phyloP scores from a whole-genome alignment of 176 grass and related monocot genomes.

The Musa itinerans region DNA sequence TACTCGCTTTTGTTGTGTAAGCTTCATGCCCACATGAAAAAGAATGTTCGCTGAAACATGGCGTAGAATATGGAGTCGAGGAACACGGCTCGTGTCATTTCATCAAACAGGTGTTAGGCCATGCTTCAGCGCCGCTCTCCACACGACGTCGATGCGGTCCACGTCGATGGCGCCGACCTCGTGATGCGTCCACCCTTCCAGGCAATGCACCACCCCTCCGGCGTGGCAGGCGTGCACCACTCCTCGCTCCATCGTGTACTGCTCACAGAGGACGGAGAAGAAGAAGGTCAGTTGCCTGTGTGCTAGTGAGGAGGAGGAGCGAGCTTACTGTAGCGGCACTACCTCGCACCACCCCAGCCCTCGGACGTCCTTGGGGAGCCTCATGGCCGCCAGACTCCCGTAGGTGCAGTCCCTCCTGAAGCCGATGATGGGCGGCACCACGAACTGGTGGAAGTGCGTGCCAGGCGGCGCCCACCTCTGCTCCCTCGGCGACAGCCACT shows the following conservation, averaged over 20 bases:
- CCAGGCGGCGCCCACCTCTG: conserved; percentile 71
- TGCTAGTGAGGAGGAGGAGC: no score
- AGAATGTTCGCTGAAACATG: no score
- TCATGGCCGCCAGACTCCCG: conserved; percentile 79
- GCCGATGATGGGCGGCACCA: conserved; percentile 75
- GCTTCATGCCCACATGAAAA: no score
- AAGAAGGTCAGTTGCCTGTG: background rate
- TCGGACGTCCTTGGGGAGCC: conserved; percentile 80
- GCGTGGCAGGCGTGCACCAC: conserved; percentile 98
- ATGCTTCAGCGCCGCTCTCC: conserved; percentile 72
- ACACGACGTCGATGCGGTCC: conserved; percentile 75
- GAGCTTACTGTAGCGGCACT: background rate
- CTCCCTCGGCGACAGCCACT: conserved; percentile 76
- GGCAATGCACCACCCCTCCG: conserved; percentile 83
- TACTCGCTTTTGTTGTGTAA: no score
- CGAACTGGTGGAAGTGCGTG: conserved; percentile 98
- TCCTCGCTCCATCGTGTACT: conserved; percentile 88
- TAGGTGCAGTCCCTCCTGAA: conserved; percentile 89
- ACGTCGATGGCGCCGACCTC: conserved; percentile 90
- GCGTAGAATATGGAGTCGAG: no score
- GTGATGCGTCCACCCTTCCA: conserved; percentile 89
- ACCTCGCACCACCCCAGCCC: conserved; percentile 80
- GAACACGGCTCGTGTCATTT: no score
- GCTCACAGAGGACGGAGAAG: conserved; percentile 3
- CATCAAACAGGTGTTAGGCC: conserved; percentile 53